A percentile compares a stretch with the other conserved stretches of the same genome.
These are phyloP conservation scores for Saccharomyces hybrid DNA, from an alignment of 1,139 yeast species.

Conservation along the genomic window DNA sequence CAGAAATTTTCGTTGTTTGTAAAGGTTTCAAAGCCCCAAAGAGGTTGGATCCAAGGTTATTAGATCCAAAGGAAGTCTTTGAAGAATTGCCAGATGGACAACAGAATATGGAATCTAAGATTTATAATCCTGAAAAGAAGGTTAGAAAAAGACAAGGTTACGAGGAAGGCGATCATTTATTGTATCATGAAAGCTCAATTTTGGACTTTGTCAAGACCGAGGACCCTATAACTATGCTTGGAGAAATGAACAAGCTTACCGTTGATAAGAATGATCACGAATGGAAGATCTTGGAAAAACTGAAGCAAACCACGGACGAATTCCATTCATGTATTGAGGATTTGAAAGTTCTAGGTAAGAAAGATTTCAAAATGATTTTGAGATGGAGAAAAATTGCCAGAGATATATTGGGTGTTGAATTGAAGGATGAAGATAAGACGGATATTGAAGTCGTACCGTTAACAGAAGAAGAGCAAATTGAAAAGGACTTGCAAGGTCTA, in stretches of 20 bases:
- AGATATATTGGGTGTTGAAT: constrained; percentile 64
- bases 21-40: constrained; percentile 94
- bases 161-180: constrained; percentile 83
- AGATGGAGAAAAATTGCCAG: constrained; percentile 88
- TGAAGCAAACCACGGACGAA: constrained; percentile 72
- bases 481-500: constrained; percentile 68
- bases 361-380: constrained; percentile 77
- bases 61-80: constrained; percentile 89
- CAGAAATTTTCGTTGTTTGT: constrained; percentile 96
- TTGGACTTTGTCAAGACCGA: constrained; percentile 74
- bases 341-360: constrained; percentile 85
- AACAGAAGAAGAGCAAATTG: constrained; percentile 85
- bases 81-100: constrained; percentile 79
- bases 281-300: constrained; percentile 60
- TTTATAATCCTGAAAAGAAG: constrained; percentile 88
- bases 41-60: constrained; percentile 81
- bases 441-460: constrained; percentile 57
- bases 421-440: constrained; percentile 39
- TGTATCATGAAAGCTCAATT: constrained; percentile 65
- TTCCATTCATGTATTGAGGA: constrained; percentile 78
- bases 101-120: constrained; percentile 81
- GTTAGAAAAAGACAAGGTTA: constrained; percentile 92
- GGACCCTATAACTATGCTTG: constrained; percentile 79
- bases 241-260: constrained; percentile 58
- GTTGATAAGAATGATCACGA: constrained; percentile 59